Evolutionary conservation across 495 filamentous ascomycete genomes (phyloP).

Genomic region (Penicillium paxilli): DNA sequence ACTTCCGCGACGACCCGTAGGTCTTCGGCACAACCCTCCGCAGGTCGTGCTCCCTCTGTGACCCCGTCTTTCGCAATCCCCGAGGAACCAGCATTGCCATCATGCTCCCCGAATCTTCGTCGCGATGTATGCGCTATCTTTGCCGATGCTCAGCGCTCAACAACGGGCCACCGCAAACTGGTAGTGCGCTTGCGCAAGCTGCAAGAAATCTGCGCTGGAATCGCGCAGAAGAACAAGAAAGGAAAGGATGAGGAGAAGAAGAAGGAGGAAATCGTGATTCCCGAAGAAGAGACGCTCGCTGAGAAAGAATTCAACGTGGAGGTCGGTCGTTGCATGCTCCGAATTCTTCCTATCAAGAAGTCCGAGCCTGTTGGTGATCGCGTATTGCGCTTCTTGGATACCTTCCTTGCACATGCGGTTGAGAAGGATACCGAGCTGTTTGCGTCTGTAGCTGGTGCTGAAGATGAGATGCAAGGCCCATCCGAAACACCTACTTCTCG

Average conservation of each 20-base stretch:
- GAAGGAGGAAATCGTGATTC: slow-evolving; percentile 40
- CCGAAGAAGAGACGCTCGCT: slow-evolving; percentile 58
- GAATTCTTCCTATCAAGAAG: slow-evolving; percentile 86
- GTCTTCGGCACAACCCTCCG: slow-evolving; percentile 54
- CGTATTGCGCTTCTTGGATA: slow-evolving; percentile 77
- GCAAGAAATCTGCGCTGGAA: slow-evolving; percentile 85
- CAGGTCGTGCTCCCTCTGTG: slow-evolving; percentile 64
- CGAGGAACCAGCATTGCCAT: slow-evolving; percentile 59
- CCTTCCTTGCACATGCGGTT: slow-evolving; percentile 77
- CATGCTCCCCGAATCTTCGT: slow-evolving; percentile 66
- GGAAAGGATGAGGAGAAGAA: slow-evolving; percentile 33
- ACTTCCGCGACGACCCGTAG: slow-evolving; percentile 57
- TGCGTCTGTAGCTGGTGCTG: slow-evolving; percentile 32
- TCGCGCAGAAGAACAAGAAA: slow-evolving; percentile 56
- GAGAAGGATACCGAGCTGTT: slow-evolving; percentile 69
- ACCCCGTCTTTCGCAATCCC: slow-evolving; percentile 64
- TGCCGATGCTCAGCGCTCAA: slow-evolving; percentile 81
- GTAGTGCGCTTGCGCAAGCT: slow-evolving; percentile 81
- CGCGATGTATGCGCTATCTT: slow-evolving; percentile 78
- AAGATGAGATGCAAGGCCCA: slow-evolving; percentile 58
- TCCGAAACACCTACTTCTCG: slow-evolving; percentile 80
- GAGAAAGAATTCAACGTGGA: slow-evolving; percentile 88
- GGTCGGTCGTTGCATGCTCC: slow-evolving; percentile 75
- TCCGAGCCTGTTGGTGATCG: slow-evolving; percentile 87
- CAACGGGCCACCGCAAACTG: slow-evolving; percentile 85